Percentiles rank a stretch among this genome's conserved stretches.
Evolutionary conservation across 2,329 filamentous ascomycete genomes (phyloP).

Genomic region (Exophiala dermatitidis): DNA sequence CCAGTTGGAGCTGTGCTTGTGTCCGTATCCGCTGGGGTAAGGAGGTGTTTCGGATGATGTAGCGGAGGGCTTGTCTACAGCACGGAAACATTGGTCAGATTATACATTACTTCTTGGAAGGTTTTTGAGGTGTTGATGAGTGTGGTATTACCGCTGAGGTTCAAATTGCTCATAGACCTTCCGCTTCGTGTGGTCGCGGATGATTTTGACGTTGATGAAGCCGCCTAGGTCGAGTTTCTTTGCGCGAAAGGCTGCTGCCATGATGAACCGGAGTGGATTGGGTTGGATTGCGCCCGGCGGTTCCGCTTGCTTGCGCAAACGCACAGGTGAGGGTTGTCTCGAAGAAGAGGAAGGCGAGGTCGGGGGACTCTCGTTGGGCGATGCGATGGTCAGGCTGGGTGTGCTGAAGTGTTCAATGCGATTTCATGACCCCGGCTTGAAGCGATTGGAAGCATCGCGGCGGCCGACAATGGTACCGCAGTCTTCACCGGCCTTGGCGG

Average conservation of each 20-base stretch:
- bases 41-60: slow-evolving; percentile 87
- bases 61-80: slow-evolving; percentile 77
- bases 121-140: neutral
- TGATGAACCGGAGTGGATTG: neutral
- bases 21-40: slow-evolving; percentile 75
- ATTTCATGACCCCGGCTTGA: no score
- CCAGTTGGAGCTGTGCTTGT: slow-evolving; percentile 85
- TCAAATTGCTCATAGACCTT: slow-evolving; percentile 84
- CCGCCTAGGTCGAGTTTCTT: slow-evolving; percentile 86
- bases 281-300: neutral
- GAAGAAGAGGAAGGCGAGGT: no score
- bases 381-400: no score
- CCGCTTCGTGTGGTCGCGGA: slow-evolving; percentile 95
- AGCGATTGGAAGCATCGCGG: no score
- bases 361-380: no score
- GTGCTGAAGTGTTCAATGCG: no score
- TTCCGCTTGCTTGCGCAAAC: no score
- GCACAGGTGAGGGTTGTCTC: no score
- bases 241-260: slow-evolving; percentile 54
- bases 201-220: slow-evolving; percentile 75
- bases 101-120: neutral
- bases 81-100: slow-evolving; percentile 7
- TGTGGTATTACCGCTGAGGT: slow-evolving; percentile 65
- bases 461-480: neutral
- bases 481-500: neutral